Percentiles rank a stretch among this genome's conserved stretches.
These are phyloP conservation scores for Pycnococcus provasolii DNA, from an alignment of 139 green algal genomes.

Conservation along the genomic window DNA sequence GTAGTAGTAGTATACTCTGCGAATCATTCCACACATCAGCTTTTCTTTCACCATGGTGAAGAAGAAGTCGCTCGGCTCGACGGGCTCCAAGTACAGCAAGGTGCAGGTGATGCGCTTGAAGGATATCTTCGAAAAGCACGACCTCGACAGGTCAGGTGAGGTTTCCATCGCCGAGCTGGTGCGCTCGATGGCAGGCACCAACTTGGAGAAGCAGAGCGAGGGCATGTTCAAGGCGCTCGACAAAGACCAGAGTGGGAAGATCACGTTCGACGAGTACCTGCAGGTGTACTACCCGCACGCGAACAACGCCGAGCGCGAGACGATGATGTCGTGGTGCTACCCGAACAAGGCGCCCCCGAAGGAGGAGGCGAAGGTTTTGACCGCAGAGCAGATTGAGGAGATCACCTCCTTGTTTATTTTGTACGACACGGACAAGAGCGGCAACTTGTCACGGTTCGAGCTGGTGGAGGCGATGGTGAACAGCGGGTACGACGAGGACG, in stretches of 20 bases:
- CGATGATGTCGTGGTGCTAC: not conserved
- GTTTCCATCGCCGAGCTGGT: not conserved
- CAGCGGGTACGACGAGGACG: constrained; percentile 18
- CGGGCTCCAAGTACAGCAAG: constrained; percentile 8
- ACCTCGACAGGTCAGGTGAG: not conserved
- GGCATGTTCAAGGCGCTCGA: constrained; percentile 13
- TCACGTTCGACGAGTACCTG: constrained; percentile 17
- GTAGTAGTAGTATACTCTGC: too few relatives aligned
- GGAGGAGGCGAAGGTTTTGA: not conserved
- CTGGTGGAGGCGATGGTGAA: constrained; percentile 4
- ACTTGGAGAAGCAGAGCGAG: not conserved
- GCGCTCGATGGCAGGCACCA: not conserved
- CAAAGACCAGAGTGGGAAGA: not conserved
- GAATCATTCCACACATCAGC: too few relatives aligned
- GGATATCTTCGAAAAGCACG: not conserved
- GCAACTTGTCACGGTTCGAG: not conserved
- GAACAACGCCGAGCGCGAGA: not conserved
- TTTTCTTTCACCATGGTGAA: too few relatives aligned
- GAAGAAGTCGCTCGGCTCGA: not conserved
- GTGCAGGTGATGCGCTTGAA: not conserved
- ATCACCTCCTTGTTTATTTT: constrained; percentile 13
- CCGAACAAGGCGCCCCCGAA: not conserved
- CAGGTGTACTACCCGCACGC: constrained; percentile 15
- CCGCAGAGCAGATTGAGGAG: constrained; percentile 7
- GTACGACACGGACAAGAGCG: constrained; percentile 17